These are phyloP conservation scores for Ulota crispa DNA, from an alignment of 225 moss, liverwort and hornwort species.

Conservation along the genomic window DNA sequence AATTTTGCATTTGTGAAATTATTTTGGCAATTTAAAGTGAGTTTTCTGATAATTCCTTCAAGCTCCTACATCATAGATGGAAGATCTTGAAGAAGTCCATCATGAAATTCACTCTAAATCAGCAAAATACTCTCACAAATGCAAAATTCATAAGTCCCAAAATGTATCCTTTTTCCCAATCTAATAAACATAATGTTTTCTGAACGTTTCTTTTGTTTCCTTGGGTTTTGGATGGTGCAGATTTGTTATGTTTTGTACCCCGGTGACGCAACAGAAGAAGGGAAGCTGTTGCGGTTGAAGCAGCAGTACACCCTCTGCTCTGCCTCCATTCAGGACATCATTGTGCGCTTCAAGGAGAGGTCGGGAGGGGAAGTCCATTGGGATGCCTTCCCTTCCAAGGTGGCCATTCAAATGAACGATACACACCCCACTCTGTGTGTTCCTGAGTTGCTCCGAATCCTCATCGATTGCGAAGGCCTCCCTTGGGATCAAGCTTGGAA, in stretches of 20 bases:
- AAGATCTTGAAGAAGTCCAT: too few relatives aligned
- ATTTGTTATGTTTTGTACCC: constrained; percentile 97
- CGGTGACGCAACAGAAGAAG: constrained; percentile 78
- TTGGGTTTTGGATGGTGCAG: constrained; percentile 35
- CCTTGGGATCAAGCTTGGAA: constrained; percentile 93
- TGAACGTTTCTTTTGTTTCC: not conserved
- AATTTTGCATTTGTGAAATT: too few relatives aligned
- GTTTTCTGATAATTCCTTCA: too few relatives aligned
- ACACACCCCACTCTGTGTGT: constrained; percentile 95
- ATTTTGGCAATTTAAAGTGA: too few relatives aligned
- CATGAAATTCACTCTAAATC: too few relatives aligned
- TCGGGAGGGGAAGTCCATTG: constrained; percentile 68
- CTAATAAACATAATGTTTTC: too few relatives aligned
- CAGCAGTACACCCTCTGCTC: constrained; percentile 98
- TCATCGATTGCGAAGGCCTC: constrained; percentile 79
- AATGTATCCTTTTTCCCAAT: too few relatives aligned
- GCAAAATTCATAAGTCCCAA: too few relatives aligned
- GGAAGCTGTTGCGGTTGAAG: constrained; percentile 80
- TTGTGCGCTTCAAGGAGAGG: constrained; percentile 87
- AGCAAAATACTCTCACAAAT: too few relatives aligned
- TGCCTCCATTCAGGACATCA: constrained; percentile 94
- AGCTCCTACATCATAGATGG: too few relatives aligned
- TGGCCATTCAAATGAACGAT: constrained; percentile 98
- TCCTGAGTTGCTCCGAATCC: constrained; percentile 88
- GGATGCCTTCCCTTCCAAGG: constrained; percentile 84